Evolutionary conservation across 352 stramenopile genomes (phyloP), one percentile per base, ranked within the genome.

Genomic region (Pythium volutum): DNA sequence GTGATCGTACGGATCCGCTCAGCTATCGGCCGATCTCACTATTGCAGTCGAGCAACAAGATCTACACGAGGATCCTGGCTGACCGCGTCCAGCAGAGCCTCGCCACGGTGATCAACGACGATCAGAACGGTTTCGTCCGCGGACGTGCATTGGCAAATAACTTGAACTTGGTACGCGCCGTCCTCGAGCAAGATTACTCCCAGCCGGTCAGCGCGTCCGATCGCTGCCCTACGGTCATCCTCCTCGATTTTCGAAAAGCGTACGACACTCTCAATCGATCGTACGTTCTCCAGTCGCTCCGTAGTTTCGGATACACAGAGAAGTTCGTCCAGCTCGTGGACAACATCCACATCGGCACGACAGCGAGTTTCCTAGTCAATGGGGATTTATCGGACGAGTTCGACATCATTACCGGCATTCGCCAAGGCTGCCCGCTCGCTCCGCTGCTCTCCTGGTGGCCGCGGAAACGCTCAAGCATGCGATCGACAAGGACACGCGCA

Each of bases 21-120:
- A 66, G 71, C 26, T 75, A 75, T 29, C n/a, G 68, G 0, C 63
- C 68, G 4, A 75, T 69, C 23, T 59, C 60, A 15, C 22, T 75
- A 0, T 38, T 75, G 9, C 33, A 49, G 10, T 57, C 63, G 0
- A 26, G 34, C 18, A 71, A 71, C 59, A 75, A 75, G 47, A 51
- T 75, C 36, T 53, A 67, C 23, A 57, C 68, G 12, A 50, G 34
- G 39, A 45, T 75, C 0, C 31, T 75, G 0, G 63, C 59, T 0
- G 12, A 14, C 2, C 33, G 63, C 0, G 14, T 69, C 0, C 68
- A 75, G 46, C 2, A 4, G 0, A 29, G 46, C 23, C 31, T 67
- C 4, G 7, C 12, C 5, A 29, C 5, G 2, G 11, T 71, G 2
- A 69, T 75, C 43, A 48, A 53, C n/a, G 20, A 16, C 0, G 55